phyloP scores from a whole-genome alignment of 805 yeast species.

The Cyberlindnera petersonii region DNA sequence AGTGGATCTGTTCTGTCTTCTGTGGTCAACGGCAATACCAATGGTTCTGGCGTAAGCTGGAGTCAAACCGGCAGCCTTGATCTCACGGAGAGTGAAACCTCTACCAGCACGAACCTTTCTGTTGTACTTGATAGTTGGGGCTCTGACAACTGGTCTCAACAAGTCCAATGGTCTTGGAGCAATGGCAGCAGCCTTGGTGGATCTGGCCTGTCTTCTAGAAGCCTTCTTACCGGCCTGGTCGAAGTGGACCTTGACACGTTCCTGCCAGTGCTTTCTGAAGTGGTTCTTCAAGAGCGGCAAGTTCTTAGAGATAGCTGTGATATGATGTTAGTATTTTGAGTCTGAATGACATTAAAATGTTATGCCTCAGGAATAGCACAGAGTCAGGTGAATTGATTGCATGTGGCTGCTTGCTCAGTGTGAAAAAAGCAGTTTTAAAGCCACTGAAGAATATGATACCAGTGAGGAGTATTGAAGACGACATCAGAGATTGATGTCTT shows the following conservation, averaged over 20 bases:
- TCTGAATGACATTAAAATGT: not conserved
- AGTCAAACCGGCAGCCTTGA: conserved; percentile 94
- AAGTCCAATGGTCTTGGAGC: conserved; percentile 98
- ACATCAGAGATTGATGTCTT: too few relatives aligned
- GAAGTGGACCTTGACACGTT: conserved; percentile 98
- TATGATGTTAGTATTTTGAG: conserved; percentile 2
- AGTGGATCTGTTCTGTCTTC: conserved; percentile 97
- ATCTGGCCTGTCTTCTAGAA: conserved; percentile 93
- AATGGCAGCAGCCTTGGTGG: conserved; percentile 85
- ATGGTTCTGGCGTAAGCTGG: conserved; percentile 95
- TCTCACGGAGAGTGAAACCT: conserved; percentile 97
- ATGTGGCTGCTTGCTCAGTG: too few relatives aligned
- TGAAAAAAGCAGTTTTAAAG: too few relatives aligned
- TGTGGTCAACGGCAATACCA: conserved; percentile 99
- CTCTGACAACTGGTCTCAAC: conserved; percentile 96
- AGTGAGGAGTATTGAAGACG: too few relatives aligned
- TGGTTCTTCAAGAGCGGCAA: conserved; percentile 99
- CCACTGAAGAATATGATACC: too few relatives aligned
- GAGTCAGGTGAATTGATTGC: too few relatives aligned
- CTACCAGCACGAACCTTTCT: conserved; percentile 99
- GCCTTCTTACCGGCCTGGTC: conserved; percentile 99
- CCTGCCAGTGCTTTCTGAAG: conserved; percentile 99
- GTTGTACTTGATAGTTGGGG: conserved; percentile 98
- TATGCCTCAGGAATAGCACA: not conserved
- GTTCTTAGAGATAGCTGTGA: conserved; percentile 89